A percentile compares a stretch with the other conserved stretches of the same genome.
Conservation (phyloP, 1,284 basidiomycete species). For the Ustilago esculenta region DNA sequence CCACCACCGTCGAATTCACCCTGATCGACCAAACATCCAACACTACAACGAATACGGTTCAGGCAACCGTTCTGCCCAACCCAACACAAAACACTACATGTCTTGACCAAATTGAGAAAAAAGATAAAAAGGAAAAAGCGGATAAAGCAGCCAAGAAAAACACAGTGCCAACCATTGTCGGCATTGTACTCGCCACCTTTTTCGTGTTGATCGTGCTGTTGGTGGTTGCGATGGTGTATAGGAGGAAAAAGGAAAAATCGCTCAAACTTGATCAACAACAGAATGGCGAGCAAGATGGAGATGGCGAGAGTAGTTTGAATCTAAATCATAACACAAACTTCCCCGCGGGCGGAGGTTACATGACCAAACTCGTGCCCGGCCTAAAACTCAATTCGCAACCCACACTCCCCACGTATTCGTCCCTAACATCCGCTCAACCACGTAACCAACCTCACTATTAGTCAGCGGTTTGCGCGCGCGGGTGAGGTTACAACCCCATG, state of each 20-base stretch:
- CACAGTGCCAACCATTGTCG: constrained; percentile 35
- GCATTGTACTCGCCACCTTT: constrained; percentile 22
- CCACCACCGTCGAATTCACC: constrained; percentile 18
- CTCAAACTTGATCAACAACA: constrained; percentile 22
- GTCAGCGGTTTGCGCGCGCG: no score
- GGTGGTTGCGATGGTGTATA: constrained; percentile 24
- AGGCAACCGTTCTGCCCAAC: constrained; percentile 7
- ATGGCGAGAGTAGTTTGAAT: no score
- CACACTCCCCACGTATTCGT: no score
- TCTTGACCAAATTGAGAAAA: background rate
- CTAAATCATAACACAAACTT: background rate
- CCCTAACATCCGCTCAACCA: constrained; percentile 17
- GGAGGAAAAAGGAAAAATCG: constrained; percentile 22
- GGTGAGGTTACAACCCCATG: no score
- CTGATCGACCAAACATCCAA: constrained; percentile 24
- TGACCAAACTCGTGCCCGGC: constrained; percentile 38
- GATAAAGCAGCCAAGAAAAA: constrained; percentile 15
- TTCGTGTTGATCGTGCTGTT: constrained; percentile 20
- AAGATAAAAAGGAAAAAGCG: background rate
- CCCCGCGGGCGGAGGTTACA: constrained; percentile 29
- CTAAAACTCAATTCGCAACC: no score
- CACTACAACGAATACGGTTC: background rate
- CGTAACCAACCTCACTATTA: no score
- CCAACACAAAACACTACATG: constrained; percentile 24
- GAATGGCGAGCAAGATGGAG: no score